Evolutionary conservation across 2,329 filamentous ascomycete genomes (phyloP).

Genomic region (Sordariomycetes sp.): DNA sequence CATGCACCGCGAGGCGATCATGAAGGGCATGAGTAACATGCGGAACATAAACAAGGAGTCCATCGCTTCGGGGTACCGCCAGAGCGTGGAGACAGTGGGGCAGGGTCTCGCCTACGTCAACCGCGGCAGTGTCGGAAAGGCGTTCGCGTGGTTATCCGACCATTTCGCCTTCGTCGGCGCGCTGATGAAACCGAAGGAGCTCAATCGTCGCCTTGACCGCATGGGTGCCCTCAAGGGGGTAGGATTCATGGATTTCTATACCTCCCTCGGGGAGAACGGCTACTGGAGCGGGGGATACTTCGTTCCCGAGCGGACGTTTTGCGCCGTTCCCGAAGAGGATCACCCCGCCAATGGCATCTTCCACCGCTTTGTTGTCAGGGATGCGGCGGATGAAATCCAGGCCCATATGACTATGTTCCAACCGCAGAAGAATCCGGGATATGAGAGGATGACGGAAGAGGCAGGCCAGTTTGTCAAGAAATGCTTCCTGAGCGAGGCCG

Average conservation of each 20-base stretch:
- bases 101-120: conserved; percentile 48
- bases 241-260: conserved; percentile 67
- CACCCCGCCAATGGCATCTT: conserved; percentile 30
- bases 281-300: conserved; percentile 49
- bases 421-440: background rate
- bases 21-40: conserved; percentile 32
- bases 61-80: no score
- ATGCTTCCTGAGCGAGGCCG: conserved; percentile 42
- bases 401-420: background rate
- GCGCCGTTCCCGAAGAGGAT: conserved; percentile 51
- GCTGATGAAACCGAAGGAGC: conserved; percentile 61
- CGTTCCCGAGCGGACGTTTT: conserved; percentile 66
- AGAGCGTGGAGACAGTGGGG: conserved; percentile 36
- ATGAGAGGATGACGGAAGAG: conserved; percentile 29
- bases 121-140: conserved; percentile 49
- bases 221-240: conserved; percentile 52
- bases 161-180: conserved; percentile 82
- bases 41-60: conserved; percentile 35
- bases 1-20: conserved; percentile 61
- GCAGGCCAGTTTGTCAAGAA: conserved; percentile 42
- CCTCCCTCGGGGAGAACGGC: conserved; percentile 61
- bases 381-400: background rate
- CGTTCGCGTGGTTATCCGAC: conserved; percentile 67
- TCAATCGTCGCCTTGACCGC: conserved; percentile 55
- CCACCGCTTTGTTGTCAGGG: conserved; percentile 31